Conservation (phyloP, 2,329 filamentous ascomycete species). For the Beauveria australis region DNA sequence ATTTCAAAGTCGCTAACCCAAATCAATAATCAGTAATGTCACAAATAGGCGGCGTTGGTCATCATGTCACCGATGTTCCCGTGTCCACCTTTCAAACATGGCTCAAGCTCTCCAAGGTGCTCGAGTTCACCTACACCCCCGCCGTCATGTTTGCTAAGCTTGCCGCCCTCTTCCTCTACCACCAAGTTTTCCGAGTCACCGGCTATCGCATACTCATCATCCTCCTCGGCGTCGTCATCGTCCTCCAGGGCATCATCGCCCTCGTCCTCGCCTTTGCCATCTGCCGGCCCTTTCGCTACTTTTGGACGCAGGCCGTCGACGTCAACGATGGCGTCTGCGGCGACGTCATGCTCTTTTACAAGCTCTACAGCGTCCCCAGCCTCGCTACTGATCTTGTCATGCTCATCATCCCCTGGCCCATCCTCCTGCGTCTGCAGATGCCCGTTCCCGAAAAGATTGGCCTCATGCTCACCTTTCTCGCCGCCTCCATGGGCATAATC, state of each 20-base stretch:
- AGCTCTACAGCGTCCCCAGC: constrained; percentile 13
- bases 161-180: constrained; percentile 12
- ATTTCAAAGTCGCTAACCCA: too few relatives aligned
- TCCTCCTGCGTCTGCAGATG: constrained; percentile 11
- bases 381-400: constrained; percentile 11
- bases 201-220: constrained; percentile 8
- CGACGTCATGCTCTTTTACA: constrained; percentile 13
- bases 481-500: constrained; percentile 11
- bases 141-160: constrained; percentile 13
- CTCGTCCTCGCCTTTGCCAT: constrained; percentile 11
- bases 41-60: constrained; percentile 10
- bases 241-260: constrained; percentile 10
- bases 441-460: constrained; percentile 8
- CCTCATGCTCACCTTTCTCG: constrained; percentile 11
- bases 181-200: constrained; percentile 8
- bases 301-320: constrained; percentile 12
- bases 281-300: constrained; percentile 11
- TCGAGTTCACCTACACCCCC: constrained; percentile 13
- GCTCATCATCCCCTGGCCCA: constrained; percentile 13
- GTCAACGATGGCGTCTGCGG: constrained; percentile 10
- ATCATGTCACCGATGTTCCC: constrained; percentile 6
- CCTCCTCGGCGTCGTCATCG: constrained; percentile 7
- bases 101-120: constrained; percentile 13
- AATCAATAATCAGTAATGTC: constrained; percentile 8
- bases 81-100: constrained; percentile 10